These are phyloP conservation scores for Arctostaphylos glauca DNA, from an alignment of 148 eudicot species.

Conservation along the genomic window DNA sequence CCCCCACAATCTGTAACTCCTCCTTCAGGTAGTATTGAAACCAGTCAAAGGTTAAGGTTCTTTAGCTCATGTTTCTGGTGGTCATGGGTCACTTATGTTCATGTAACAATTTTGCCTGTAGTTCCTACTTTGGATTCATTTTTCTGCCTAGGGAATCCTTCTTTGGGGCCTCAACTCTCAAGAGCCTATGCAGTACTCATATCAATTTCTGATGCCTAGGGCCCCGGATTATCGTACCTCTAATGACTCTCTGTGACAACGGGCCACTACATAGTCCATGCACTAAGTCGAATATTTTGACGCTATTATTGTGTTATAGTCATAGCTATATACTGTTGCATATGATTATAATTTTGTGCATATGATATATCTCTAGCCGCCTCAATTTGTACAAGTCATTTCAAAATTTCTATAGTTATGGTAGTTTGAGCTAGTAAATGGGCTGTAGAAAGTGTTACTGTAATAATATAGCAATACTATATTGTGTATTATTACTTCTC, in stretches of 20 bases:
- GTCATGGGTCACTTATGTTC: background rate
- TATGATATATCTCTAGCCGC: background rate
- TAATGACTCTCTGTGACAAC: background rate
- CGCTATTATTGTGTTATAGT: background rate
- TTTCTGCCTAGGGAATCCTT: background rate
- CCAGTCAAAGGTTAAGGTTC: background rate
- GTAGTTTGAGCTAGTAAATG: background rate
- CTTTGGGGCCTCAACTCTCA: background rate
- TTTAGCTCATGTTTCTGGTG: background rate
- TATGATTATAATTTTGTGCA: background rate
- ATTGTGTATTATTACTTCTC: background rate
- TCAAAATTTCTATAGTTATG: background rate
- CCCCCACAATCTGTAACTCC: conserved; percentile 39
- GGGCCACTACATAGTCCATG: background rate
- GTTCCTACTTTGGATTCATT: background rate
- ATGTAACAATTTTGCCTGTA: background rate
- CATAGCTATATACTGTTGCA: background rate
- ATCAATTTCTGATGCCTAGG: background rate
- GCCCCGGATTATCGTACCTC: background rate
- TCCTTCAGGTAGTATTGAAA: conserved; percentile 16
- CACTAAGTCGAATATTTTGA: background rate
- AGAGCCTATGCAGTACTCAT: background rate
- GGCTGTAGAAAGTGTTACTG: background rate
- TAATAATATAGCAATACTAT: background rate
- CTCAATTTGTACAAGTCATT: background rate